These are phyloP conservation scores for Misopates orontium DNA, from an alignment of 257 asterid genomes.

Conservation along the genomic window DNA sequence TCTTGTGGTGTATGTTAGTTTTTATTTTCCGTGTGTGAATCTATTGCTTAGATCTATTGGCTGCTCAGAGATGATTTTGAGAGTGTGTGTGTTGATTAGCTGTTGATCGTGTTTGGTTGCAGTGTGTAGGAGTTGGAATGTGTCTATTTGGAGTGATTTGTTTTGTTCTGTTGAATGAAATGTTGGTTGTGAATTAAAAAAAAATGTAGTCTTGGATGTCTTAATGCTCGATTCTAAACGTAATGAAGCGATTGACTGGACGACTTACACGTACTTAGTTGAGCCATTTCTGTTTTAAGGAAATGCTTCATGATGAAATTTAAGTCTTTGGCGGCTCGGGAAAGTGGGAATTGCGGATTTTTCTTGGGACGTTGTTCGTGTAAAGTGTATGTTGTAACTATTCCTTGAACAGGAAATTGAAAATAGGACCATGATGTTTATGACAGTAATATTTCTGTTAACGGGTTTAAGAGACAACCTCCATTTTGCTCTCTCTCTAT, in stretches of 20 bases:
- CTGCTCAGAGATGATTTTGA: not conserved
- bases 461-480: not conserved
- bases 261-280: not conserved
- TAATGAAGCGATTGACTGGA: not conserved
- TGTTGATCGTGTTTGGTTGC: not conserved
- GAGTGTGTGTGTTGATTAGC: not conserved
- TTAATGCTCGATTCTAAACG: not conserved
- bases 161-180: not conserved
- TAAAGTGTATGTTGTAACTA: not conserved
- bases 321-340: constrained; percentile 6
- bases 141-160: not conserved
- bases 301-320: not conserved
- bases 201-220: not conserved
- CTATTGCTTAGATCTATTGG: constrained; percentile 24
- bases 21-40: no score
- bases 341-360: not conserved
- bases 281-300: not conserved
- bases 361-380: not conserved
- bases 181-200: not conserved
- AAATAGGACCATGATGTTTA: not conserved
- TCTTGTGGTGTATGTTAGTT: no score
- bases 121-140: not conserved
- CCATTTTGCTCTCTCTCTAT: not conserved
- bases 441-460: not conserved
- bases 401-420: constrained; percentile 9